phyloP scores from a whole-genome alignment of 176 grass and related monocot genomes.

The maize (Zea mays) region Zm-B73-REFERENCE-NAM-5.0 NC_050105.1:86883501-86884000 shows the following conservation, averaged over 20 bases:
- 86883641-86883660: not conserved
- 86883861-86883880: not conserved
- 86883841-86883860: constrained; percentile 21
- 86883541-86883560: not conserved
- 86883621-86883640: not conserved
- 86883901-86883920: not conserved
- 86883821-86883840: constrained; percentile 1
- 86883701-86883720: too few relatives aligned
- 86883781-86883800: not conserved
- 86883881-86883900: not conserved
- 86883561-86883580: not conserved
- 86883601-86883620: not conserved
- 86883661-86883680: not conserved
- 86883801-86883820: not conserved
- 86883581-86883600: not conserved
- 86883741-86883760: not conserved
- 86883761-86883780: too few relatives aligned
- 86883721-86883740: too few relatives aligned
- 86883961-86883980: not conserved
- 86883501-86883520: not conserved
- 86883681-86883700: not conserved
- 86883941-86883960: not conserved
- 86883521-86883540: not conserved
- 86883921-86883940: not conserved
- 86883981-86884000: not conserved